A percentile compares a stretch with the other conserved stretches of the same genome.
Conservation (phyloP, 305 asterid genomes). For the Fraxinus xanthoxyloides region DNA sequence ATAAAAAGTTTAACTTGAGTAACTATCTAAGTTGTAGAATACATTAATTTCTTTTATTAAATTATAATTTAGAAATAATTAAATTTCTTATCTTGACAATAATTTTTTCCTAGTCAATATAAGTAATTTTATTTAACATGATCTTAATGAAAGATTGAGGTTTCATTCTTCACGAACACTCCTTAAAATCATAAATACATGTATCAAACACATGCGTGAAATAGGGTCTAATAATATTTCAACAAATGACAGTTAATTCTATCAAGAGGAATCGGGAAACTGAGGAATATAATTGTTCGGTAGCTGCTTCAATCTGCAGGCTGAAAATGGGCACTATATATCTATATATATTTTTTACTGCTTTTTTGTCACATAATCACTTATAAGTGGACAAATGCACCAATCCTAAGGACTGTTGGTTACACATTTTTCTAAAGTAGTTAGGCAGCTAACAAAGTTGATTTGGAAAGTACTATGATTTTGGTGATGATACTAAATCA, state of each 20-base stretch:
- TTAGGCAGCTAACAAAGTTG: neutral
- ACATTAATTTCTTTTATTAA: too few species aligned
- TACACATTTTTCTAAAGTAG: neutral
- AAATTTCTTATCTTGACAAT: neutral
- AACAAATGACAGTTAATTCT: too few species aligned
- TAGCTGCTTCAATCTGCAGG: neutral
- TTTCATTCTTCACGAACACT: neutral
- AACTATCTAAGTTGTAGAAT: neutral
- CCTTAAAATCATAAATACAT: neutral
- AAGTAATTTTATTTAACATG: neutral
- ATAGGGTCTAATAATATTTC: too few species aligned
- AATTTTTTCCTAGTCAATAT: neutral
- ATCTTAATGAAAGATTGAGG: neutral
- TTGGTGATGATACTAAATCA: neutral
- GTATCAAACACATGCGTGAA: neutral
- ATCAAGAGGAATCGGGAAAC: too few species aligned
- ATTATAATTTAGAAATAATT: too few species aligned
- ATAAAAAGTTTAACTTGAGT: too few species aligned
- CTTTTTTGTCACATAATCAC: neutral
- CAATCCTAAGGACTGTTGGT: neutral
- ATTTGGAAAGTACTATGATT: neutral
- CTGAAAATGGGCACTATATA: neutral
- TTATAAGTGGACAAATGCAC: neutral
- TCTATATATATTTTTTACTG: too few species aligned
- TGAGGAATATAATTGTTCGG: neutral